A percentile compares a stretch with the other conserved stretches of the same genome.
phyloP scores from a whole-genome alignment of 768 basidiomycete genomes.

The Antrodiella citrinella region DNA sequence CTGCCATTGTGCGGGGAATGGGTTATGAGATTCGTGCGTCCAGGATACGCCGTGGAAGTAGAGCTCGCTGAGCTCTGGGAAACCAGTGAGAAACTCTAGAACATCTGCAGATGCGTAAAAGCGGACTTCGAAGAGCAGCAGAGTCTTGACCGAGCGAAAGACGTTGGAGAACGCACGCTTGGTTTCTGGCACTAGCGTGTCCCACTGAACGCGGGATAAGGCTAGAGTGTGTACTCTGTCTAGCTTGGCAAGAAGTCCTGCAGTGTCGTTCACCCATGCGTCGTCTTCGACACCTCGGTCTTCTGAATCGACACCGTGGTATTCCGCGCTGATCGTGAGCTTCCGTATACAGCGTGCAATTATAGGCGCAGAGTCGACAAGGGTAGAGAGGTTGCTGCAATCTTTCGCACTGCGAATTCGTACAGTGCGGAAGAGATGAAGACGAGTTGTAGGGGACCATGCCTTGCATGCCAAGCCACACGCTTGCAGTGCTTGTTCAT shows the following conservation, averaged over 20 bases:
- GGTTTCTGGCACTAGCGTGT: conserved; percentile 15
- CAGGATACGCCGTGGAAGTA: conserved; percentile 23
- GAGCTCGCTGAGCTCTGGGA: conserved; percentile 19
- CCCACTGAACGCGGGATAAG: conserved; percentile 19
- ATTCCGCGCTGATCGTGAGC: conserved; percentile 17
- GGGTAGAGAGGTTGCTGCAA: conserved; percentile 11
- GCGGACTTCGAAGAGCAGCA: conserved; percentile 22
- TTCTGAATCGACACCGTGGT: conserved; percentile 9
- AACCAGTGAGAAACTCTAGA: conserved; percentile 18
- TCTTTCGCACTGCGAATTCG: conserved; percentile 15
- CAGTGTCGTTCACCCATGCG: conserved; percentile 15
- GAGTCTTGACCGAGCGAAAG: conserved; percentile 13
- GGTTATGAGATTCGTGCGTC: conserved; percentile 13
- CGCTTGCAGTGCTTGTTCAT: conserved; percentile 15
- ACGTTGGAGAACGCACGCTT: conserved; percentile 14
- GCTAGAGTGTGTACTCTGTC: conserved; percentile 14
- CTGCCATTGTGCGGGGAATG: conserved; percentile 2
- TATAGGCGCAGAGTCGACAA: conserved; percentile 11
- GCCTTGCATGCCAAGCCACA: conserved; percentile 19
- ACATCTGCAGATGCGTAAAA: conserved; percentile 20
- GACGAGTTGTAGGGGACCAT: conserved; percentile 18
- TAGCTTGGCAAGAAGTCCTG: conserved; percentile 12
- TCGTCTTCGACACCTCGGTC: conserved; percentile 15
- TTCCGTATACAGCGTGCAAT: conserved; percentile 17
- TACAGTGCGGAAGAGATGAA: conserved; percentile 21